Conservation (phyloP, 306 rosid genomes). For the Gastrolobium villosum region DNA sequence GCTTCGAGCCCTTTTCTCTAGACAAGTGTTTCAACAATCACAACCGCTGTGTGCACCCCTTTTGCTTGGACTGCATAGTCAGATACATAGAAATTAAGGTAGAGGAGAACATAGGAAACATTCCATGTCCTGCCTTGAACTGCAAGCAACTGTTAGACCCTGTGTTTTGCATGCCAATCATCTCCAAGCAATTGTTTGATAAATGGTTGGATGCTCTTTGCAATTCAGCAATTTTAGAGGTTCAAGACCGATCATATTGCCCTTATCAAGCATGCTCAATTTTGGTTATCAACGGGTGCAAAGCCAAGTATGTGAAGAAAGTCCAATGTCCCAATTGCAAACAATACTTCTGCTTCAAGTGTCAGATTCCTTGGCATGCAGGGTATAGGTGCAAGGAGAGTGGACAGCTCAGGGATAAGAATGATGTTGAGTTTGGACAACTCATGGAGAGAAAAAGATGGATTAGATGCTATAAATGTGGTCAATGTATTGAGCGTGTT, state of each 20-base stretch:
- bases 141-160: not conserved
- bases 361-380: constrained; percentile 10
- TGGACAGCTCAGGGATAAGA: not conserved
- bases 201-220: not conserved
- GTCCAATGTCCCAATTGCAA: not conserved
- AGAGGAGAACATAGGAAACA: not conserved
- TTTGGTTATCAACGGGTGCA: not conserved
- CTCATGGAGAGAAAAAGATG: not conserved
- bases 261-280: not conserved
- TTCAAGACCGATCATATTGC: not conserved
- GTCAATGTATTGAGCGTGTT: not conserved
- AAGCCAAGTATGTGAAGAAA: not conserved
- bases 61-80: not conserved
- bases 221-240: not conserved
- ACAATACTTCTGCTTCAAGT: not conserved
- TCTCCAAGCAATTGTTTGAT: not conserved
- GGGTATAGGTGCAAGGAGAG: not conserved
- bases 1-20: not conserved
- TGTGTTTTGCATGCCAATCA: not conserved
- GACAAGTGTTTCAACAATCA: not conserved
- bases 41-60: not conserved
- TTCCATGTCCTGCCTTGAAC: not conserved
- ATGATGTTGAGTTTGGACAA: not conserved
- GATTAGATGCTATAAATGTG: not conserved
- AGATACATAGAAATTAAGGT: not conserved